Evolutionary conservation across 2,329 filamentous ascomycete species (phyloP).

Genomic region (Cladosporium sp.): DNA sequence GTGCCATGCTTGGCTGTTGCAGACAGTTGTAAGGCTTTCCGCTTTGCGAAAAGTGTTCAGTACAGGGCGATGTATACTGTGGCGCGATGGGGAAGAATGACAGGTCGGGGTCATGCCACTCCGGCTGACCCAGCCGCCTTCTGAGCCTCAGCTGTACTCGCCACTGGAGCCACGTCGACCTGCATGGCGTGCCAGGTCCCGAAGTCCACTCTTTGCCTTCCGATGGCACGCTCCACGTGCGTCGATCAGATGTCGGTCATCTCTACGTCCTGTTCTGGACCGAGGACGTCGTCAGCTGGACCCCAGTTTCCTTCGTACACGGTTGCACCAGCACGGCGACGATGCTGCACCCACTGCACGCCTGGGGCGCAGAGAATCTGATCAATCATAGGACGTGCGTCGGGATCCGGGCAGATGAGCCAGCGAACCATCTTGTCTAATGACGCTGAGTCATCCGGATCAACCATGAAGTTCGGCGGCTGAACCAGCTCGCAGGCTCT

Average conservation of each 20-base stretch:
- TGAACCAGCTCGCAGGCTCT: slow-evolving; percentile 53
- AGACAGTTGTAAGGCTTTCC: background rate
- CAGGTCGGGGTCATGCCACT: background rate
- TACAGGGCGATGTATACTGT: background rate
- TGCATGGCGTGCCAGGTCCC: slow-evolving; percentile 8
- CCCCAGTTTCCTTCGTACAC: slow-evolving; percentile 97
- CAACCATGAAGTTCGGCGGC: slow-evolving; percentile 85
- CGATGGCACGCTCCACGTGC: background rate
- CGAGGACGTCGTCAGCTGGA: slow-evolving; percentile 61
- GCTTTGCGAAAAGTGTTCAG: background rate
- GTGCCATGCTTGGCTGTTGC: background rate
- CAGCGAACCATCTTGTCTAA: slow-evolving; percentile 78
- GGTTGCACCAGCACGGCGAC: slow-evolving; percentile 82
- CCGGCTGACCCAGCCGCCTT: background rate
- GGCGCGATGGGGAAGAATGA: background rate
- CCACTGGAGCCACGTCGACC: slow-evolving; percentile 11
- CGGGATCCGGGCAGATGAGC: slow-evolving; percentile 78
- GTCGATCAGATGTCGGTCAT: slow-evolving; percentile 52
- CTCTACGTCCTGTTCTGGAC: slow-evolving; percentile 50
- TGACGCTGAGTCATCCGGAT: slow-evolving; percentile 65
- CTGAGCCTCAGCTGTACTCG: slow-evolving; percentile 7
- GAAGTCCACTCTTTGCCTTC: background rate
- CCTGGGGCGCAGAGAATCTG: slow-evolving; percentile 70
- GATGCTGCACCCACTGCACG: slow-evolving; percentile 71
- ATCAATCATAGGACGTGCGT: slow-evolving; percentile 66